These are phyloP conservation scores for Massarina eburnea DNA, from an alignment of 2,329 filamentous ascomycete species.

Conservation along the genomic window DNA sequence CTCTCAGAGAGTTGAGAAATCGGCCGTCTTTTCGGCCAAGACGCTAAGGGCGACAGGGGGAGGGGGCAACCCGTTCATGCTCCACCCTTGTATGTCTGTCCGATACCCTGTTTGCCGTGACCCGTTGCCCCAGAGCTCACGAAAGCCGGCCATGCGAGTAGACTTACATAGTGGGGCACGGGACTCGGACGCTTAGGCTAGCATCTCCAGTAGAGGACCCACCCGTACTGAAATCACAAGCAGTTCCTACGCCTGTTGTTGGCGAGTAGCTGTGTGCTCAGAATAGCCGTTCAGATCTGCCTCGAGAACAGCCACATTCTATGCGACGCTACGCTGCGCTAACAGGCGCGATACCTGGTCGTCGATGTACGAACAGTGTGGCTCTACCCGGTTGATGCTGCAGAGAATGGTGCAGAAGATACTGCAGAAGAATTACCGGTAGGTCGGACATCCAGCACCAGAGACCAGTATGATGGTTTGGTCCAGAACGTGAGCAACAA, in stretches of 20 bases:
- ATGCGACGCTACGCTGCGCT: constrained; percentile 8
- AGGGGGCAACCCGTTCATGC: no score
- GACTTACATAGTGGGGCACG: constrained; percentile 4
- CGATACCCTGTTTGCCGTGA: constrained; percentile 10
- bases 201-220: constrained; percentile 1
- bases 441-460: neutral
- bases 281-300: constrained; percentile 5
- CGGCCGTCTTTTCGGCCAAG: no score
- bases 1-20: no score
- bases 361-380: constrained; percentile 6
- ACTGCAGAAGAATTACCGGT: neutral
- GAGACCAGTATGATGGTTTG: neutral
- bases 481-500: no score
- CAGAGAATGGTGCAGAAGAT: no score
- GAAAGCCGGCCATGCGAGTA: constrained; percentile 4
- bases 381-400: neutral
- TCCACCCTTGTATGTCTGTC: constrained; percentile 12
- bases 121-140: constrained; percentile 2
- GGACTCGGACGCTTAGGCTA: constrained; percentile 2
- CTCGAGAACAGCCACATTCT: constrained; percentile 6
- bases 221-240: neutral
- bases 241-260: neutral
- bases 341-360: constrained; percentile 3
- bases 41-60: no score
- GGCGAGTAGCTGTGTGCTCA: constrained; percentile 10